Conservation (phyloP, 305 asterid genomes). For the Lippia alba region DNA sequence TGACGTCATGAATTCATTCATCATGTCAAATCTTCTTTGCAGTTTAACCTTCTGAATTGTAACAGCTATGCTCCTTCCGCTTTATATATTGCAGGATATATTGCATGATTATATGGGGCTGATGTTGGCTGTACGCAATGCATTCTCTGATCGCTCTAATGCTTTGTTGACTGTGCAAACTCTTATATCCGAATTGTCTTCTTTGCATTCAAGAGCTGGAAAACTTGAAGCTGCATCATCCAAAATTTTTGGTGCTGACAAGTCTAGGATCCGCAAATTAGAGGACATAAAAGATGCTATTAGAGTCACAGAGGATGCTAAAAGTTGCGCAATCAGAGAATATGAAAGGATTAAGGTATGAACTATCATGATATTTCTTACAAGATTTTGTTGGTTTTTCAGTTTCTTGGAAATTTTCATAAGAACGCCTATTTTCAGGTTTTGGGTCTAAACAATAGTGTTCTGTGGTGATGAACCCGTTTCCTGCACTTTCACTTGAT, state of each 20-base stretch:
- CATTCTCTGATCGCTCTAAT: constrained; percentile 92
- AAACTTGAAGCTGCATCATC: constrained; percentile 81
- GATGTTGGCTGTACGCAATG: constrained; percentile 78
- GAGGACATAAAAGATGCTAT: constrained; percentile 80
- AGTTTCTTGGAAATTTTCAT: constrained; percentile 19
- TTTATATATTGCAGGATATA: constrained; percentile 65
- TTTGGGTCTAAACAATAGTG: constrained; percentile 17
- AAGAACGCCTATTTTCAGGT: constrained; percentile 16
- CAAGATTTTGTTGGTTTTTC: constrained; percentile 23
- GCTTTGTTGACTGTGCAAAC: constrained; percentile 93
- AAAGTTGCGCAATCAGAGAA: constrained; percentile 77
- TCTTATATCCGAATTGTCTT: constrained; percentile 80
- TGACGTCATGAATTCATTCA: neutral
- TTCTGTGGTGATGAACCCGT: constrained; percentile 8
- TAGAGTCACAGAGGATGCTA: constrained; percentile 85
- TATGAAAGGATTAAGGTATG: constrained; percentile 92
- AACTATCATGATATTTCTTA: constrained; percentile 22
- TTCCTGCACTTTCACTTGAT: constrained; percentile 18
- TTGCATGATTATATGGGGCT: constrained; percentile 88
- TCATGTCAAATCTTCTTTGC: neutral
- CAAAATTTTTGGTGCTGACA: constrained; percentile 84
- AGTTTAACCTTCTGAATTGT: constrained; percentile 12
- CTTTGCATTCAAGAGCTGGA: constrained; percentile 81
- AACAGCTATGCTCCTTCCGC: constrained; percentile 13
- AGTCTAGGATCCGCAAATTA: constrained; percentile 64